phyloP scores from a whole-genome alignment of 441 rosid genomes.

The Capsella rubella region DNA sequence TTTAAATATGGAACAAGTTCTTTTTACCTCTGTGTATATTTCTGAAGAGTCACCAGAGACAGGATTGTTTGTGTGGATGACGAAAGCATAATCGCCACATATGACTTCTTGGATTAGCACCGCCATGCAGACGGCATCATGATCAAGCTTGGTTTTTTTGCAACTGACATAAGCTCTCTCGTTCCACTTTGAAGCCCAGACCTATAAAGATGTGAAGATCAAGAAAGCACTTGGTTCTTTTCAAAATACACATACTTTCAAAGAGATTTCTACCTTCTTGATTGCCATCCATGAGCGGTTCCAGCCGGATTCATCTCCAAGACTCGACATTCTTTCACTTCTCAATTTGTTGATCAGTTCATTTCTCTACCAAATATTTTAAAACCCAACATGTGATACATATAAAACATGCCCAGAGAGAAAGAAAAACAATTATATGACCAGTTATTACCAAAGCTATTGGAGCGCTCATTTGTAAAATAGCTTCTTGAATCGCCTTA shows the following conservation, averaged over 20 bases:
- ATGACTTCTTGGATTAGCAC: conserved; percentile 79
- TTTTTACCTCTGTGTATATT: conserved; percentile 74
- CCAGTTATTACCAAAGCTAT: conserved; percentile 52
- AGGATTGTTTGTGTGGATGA: conserved; percentile 86
- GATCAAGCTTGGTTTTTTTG: conserved; percentile 64
- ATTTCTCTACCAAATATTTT: conserved; percentile 51
- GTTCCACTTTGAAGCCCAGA: conserved; percentile 97
- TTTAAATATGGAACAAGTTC: not conserved
- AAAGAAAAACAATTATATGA: not conserved
- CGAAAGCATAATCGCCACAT: conserved; percentile 84
- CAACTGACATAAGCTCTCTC: conserved; percentile 80
- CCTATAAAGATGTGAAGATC: conserved; percentile 46
- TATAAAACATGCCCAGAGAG: conserved; percentile 22
- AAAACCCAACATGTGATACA: conserved; percentile 30
- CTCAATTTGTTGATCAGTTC: conserved; percentile 71
- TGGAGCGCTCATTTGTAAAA: conserved; percentile 60
- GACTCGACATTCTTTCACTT: conserved; percentile 68
- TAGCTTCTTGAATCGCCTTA: conserved; percentile 60
- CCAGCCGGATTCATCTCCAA: conserved; percentile 78
- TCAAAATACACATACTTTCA: not conserved
- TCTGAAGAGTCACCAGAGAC: conserved; percentile 73
- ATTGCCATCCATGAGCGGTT: conserved; percentile 78
- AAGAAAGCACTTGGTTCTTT: conserved; percentile 25
- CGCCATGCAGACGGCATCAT: conserved; percentile 72
- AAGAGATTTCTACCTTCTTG: conserved; percentile 59